phyloP scores from a whole-genome alignment of 1,284 basidiomycete species.

The Ganoderma multipileum region DNA sequence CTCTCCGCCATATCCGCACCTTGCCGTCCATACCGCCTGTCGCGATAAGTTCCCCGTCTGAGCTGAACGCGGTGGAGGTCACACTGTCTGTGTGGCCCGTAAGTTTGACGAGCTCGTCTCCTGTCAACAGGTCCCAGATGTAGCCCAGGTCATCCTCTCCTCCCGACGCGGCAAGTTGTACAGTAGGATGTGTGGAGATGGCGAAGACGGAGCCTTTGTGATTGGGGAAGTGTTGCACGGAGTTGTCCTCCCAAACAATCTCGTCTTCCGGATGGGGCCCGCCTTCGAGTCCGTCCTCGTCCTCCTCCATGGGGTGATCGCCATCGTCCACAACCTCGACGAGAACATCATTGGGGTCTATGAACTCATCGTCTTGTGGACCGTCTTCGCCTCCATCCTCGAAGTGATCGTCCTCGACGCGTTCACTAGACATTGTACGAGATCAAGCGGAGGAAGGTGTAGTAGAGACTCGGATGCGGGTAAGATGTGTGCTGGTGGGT shows the following conservation, averaged over 20 bases:
- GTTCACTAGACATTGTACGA: slow-evolving; percentile 34
- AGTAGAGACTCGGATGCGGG: neutral
- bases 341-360: slow-evolving; percentile 67
- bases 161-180: slow-evolving; percentile 88
- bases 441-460: neutral
- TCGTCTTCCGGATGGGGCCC: slow-evolving; percentile 43
- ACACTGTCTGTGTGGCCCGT: slow-evolving; percentile 95
- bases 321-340: slow-evolving; percentile 73
- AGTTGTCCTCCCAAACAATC: slow-evolving; percentile 63
- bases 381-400: slow-evolving; percentile 38
- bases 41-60: slow-evolving; percentile 90
- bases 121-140: slow-evolving; percentile 90
- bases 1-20: slow-evolving; percentile 89
- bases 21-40: slow-evolving; percentile 98
- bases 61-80: slow-evolving; percentile 80
- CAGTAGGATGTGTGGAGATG: slow-evolving; percentile 85
- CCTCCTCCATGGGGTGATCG: slow-evolving; percentile 79
- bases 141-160: slow-evolving; percentile 97
- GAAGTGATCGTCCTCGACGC: slow-evolving; percentile 46
- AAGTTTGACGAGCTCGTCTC: slow-evolving; percentile 83
- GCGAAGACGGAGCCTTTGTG: slow-evolving; percentile 86
- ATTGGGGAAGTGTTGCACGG: slow-evolving; percentile 67
- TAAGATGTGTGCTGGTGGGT: neutral
- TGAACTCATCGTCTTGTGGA: slow-evolving; percentile 52
- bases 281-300: slow-evolving; percentile 61